Evolutionary conservation across 2,329 filamentous ascomycete genomes (phyloP).

Genomic region (Fusarium fracticaudum): DNA sequence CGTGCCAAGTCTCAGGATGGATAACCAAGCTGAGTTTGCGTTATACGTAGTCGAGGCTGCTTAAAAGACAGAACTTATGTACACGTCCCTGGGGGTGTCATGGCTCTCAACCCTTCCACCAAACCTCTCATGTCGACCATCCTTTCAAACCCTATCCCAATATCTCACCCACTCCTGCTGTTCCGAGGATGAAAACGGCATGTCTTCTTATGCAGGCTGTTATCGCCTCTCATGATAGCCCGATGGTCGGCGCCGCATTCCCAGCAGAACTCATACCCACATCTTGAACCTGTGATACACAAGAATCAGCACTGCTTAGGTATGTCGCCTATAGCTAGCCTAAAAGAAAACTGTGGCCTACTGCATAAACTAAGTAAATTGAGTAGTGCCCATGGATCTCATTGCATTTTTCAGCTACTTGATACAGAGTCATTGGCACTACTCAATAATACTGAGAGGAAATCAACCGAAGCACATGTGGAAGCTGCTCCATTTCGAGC

Average conservation of each 20-base stretch:
- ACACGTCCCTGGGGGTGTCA: not conserved
- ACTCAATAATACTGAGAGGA: not conserved
- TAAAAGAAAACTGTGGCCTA: not conserved
- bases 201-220: slow-evolving; percentile 43
- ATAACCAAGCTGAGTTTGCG: not conserved
- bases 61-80: not conserved
- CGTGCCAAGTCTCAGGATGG: not conserved
- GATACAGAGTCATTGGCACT: not conserved
- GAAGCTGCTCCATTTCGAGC: slow-evolving; percentile 26
- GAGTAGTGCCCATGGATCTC: not conserved
- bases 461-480: slow-evolving; percentile 11
- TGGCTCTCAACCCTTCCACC: not conserved
- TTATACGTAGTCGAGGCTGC: not conserved
- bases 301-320: slow-evolving; percentile 23
- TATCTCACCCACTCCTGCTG: not conserved
- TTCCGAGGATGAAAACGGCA: slow-evolving; percentile 47
- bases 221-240: slow-evolving; percentile 47
- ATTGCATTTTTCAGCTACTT: not conserved
- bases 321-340: not conserved
- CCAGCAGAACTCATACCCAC: slow-evolving; percentile 50
- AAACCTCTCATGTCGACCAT: not conserved
- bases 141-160: not conserved
- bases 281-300: slow-evolving; percentile 46
- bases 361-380: not conserved
- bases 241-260: slow-evolving; percentile 49